These are phyloP conservation scores for Purpureocillium takamizusanense DNA, from an alignment of 2,329 filamentous ascomycete species.

Conservation along the genomic window DNA sequence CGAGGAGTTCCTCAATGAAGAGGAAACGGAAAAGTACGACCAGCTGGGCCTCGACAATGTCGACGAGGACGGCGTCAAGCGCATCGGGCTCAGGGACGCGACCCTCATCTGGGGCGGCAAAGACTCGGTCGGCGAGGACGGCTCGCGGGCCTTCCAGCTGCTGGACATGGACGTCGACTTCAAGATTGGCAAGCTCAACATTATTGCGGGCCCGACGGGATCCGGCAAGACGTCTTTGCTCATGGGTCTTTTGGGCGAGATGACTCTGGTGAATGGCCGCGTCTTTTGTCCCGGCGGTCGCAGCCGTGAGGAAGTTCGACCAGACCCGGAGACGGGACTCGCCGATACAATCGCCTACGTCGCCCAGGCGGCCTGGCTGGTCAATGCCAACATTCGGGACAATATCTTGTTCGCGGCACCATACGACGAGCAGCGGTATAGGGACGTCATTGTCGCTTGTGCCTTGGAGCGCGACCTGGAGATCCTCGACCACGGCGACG, in stretches of 20 bases:
- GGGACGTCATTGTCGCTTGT: constrained; percentile 81
- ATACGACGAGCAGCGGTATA: constrained; percentile 74
- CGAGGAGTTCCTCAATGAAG: constrained; percentile 85
- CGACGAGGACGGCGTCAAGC: constrained; percentile 58
- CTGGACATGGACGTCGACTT: constrained; percentile 80
- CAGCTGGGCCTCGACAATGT: constrained; percentile 67
- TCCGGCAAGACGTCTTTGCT: constrained; percentile 92
- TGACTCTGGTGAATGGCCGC: constrained; percentile 73
- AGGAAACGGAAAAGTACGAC: constrained; percentile 90
- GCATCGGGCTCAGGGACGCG: constrained; percentile 77
- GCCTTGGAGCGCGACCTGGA: constrained; percentile 84
- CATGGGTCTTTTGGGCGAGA: constrained; percentile 93
- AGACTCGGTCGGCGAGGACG: constrained; percentile 50
- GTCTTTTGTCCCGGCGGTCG: constrained; percentile 80
- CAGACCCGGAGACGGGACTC: constrained; percentile 75
- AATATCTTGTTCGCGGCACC: constrained; percentile 88
- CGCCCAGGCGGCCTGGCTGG: constrained; percentile 92
- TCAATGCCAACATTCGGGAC: constrained; percentile 90
- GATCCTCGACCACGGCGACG: constrained; percentile 85
- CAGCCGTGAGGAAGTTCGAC: constrained; percentile 74
- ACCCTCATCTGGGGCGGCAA: constrained; percentile 84
- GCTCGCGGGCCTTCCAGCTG: constrained; percentile 69
- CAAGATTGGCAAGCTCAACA: constrained; percentile 75
- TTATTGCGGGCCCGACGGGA: constrained; percentile 87
- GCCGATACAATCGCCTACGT: constrained; percentile 94